Evolutionary conservation across 169 alveolate species (phyloP), one percentile per base, ranked within the genome.

Genomic region (Cryptosporidium felis): DNA sequence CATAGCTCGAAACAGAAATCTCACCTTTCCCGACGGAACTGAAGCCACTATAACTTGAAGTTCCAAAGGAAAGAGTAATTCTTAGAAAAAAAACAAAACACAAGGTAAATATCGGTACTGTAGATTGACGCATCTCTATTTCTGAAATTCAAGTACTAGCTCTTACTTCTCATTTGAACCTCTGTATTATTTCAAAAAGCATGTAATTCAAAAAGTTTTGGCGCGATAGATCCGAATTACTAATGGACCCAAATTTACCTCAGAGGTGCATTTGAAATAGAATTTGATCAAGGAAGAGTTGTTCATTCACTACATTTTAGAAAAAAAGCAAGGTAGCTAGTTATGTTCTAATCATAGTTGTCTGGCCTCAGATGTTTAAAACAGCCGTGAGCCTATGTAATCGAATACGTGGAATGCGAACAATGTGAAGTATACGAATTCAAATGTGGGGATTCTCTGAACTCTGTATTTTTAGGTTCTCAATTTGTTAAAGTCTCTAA

Each of bases 221-320:
- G 81, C 81, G 81, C 81, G 62, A 65, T 65, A 65, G 81, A 65
- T 65, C 81, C 81, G 32, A 60, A 23, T 36, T 30, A 30, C 41
- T 56, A 5, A 12, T 28, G 14, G 32, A 12, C n/a, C 36, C 34
- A 8, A 12, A 10, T 21, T 56, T 56, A 8, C 1, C n/a, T n/a
- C 63, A 16, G 5, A 0, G 36, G 8, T 8, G 18, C 42, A 56
- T 42, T 28, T 5, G 1, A n/a, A n/a, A n/a, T n/a, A n/a, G n/a
- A n/a, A n/a, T n/a, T n/a, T n/a, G n/a, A n/a, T n/a, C n/a, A n/a
- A n/a, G n/a, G n/a, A n/a, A n/a, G n/a, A n/a, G n/a, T n/a, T n/a
- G n/a, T n/a, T n/a, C n/a, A n/a, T n/a, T n/a, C n/a, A n/a, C n/a
- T n/a, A n/a, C n/a, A n/a, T n/a, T n/a, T n/a, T n/a, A n/a, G n/a